Evolutionary conservation across 495 filamentous ascomycete genomes (phyloP).

Genomic region (Aspergillus cavernicola): DNA sequence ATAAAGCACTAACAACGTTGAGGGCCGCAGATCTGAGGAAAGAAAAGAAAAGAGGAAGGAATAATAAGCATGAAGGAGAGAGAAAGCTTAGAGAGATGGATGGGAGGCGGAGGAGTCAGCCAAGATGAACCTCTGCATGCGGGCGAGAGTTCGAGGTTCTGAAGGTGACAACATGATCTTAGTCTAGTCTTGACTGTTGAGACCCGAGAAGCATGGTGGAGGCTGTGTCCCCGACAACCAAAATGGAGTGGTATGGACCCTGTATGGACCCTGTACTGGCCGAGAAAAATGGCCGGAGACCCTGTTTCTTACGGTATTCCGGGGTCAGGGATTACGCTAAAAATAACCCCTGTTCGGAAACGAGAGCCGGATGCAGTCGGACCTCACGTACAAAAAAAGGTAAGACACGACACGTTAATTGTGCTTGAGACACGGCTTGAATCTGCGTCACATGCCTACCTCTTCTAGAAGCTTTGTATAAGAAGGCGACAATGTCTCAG

Average conservation of each 20-base stretch:
- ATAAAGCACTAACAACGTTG: background rate
- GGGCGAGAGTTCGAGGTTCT: background rate
- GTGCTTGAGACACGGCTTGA: background rate
- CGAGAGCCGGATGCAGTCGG: constrained; percentile 2
- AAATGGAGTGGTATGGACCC: background rate
- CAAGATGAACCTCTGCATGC: too few relatives aligned
- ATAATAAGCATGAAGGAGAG: background rate
- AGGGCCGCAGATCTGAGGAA: background rate
- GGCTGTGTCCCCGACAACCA: constrained; percentile 26
- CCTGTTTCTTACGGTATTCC: background rate
- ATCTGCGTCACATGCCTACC: too few relatives aligned
- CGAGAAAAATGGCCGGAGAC: too few relatives aligned
- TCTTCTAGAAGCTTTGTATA: constrained; percentile 2
- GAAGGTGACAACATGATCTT: constrained; percentile 1
- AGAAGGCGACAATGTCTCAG: background rate
- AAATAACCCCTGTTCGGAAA: background rate
- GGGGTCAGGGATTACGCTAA: background rate
- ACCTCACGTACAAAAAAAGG: too few relatives aligned
- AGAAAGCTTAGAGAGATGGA: too few relatives aligned
- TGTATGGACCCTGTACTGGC: constrained; percentile 1
- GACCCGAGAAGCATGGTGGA: too few relatives aligned
- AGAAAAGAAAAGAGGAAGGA: background rate
- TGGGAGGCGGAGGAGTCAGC: too few relatives aligned
- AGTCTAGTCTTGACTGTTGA: too few relatives aligned
- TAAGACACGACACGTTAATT: too few relatives aligned